A percentile compares a stretch with the other conserved stretches of the same genome.
Conservation (phyloP, 1,284 basidiomycete genomes). For the Baeospora myosura region DNA sequence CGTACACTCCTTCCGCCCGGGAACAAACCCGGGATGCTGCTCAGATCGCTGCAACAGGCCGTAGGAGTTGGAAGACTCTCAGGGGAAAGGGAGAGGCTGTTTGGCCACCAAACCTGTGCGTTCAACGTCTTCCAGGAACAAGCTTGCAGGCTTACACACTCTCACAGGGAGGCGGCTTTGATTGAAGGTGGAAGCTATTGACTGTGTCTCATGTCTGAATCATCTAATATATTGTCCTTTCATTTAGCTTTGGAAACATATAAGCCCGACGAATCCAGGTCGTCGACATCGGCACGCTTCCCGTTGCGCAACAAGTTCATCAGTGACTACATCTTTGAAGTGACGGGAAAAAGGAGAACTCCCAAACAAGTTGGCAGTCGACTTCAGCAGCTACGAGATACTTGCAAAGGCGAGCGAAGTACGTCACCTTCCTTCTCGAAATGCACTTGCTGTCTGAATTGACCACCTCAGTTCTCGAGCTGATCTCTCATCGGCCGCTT, state of each 20-base stretch:
- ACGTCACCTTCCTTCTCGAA: slow-evolving; percentile 14
- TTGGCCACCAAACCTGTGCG: slow-evolving; percentile 49
- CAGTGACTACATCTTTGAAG: slow-evolving; percentile 46
- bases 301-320: slow-evolving; percentile 54
- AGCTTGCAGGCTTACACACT: slow-evolving; percentile 2
- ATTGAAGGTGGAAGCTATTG: slow-evolving; percentile 38
- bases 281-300: slow-evolving; percentile 38
- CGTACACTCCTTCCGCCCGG: slow-evolving; percentile 29
- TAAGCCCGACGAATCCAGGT: slow-evolving; percentile 36
- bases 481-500: not conserved
- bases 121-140: slow-evolving; percentile 2
- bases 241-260: slow-evolving; percentile 42
- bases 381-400: slow-evolving; percentile 53
- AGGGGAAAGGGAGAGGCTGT: slow-evolving; percentile 52
- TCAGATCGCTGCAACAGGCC: slow-evolving; percentile 31
- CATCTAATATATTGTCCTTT: not conserved
- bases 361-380: slow-evolving; percentile 59
- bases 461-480: not conserved
- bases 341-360: slow-evolving; percentile 45
- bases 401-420: slow-evolving; percentile 37
- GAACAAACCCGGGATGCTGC: slow-evolving; percentile 27
- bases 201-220: not conserved
- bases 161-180: slow-evolving; percentile 43
- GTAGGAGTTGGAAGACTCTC: slow-evolving; percentile 50
- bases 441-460: slow-evolving; percentile 12